Evolutionary conservation across 2,329 filamentous ascomycete genomes (phyloP).

Genomic region (Colletotrichum chrysophilum): DNA sequence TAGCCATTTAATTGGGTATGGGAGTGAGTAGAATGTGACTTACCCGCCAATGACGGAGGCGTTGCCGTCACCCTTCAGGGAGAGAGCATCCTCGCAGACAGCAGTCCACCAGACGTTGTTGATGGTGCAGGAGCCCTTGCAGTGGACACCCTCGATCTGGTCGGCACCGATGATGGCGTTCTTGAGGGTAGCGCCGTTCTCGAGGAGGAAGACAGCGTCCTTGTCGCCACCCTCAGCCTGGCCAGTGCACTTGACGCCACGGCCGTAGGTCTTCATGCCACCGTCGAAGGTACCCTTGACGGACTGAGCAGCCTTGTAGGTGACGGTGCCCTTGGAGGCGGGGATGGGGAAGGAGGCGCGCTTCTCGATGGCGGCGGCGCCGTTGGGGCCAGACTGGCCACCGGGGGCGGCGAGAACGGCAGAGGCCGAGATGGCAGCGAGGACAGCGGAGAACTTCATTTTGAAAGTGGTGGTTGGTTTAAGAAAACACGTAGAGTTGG

Average conservation of each 20-base stretch:
- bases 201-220: constrained; percentile 49
- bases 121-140: constrained; percentile 45
- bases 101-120: constrained; percentile 56
- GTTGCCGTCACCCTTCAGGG: constrained; percentile 21
- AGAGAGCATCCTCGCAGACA: constrained; percentile 41
- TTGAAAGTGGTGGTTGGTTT: constrained; percentile 20
- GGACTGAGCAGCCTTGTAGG: constrained; percentile 22
- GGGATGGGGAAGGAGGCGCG: constrained; percentile 32
- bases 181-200: constrained; percentile 44
- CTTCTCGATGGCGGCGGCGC: constrained; percentile 19
- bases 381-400: constrained; percentile 10
- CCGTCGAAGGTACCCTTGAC: constrained; percentile 32
- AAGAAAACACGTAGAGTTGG: constrained; percentile 5
- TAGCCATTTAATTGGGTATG: neutral
- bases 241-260: constrained; percentile 43
- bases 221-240: constrained; percentile 47
- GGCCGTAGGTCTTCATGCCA: constrained; percentile 38
- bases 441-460: constrained; percentile 28
- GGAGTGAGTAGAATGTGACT: neutral
- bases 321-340: constrained; percentile 30
- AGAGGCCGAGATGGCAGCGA: constrained; percentile 25
- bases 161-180: constrained; percentile 52
- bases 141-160: constrained; percentile 53
- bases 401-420: constrained; percentile 24
- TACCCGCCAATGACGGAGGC: constrained; percentile 16